Base-by-base conservation (phyloP, 169 alveolate genomes). In the Eimeria falciformis region DNA sequence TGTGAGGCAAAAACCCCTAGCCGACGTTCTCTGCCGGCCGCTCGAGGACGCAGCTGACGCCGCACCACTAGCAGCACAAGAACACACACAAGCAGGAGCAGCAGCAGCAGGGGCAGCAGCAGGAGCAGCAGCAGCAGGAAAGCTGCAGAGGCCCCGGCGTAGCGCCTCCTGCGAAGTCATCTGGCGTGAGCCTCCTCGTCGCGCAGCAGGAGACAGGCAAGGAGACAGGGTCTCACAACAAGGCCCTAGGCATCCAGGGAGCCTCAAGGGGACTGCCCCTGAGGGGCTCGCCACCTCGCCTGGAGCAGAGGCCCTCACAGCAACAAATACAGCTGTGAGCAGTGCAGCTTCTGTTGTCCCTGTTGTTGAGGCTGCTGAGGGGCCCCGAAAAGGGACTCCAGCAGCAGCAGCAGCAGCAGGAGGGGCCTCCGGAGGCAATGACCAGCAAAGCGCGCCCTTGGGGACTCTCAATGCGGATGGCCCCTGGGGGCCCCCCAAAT, bases 81-180 rank as follows among this genome's bases (percentile, higher is more conserved):
- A 58, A 25, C 43, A 23, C 89, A 9, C 37, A 33, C 40, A 83
- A 85, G 92, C 69, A 40, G 33, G 83, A 85, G 53, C 71, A 62
- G 73, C 47, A 29, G 5, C 90, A 56, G 55, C 27, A 21, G 83
- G 21, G 58, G 47, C 77, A 53, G 65, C n/a, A 12, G 17, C 65
- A 53, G 65, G 7, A 17, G 75, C 75, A 62, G 37, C 17, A 11
- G 0, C 40, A 23, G 50, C 46, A 47, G 45, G 27, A 27, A 68
- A 33, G 50, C 23, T 23, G 56, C 55, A 21, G 1, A 17, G 65
- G 3, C 65, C 17, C 25, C 65, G n/a, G 65, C 83, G 83, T 33
- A 73, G 83, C 55, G 58, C 27, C 33, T 73, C 83, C 23, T 73
- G 83, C 55, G 83, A 73, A 40, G 83, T 73, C n/a, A 18, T 73